Evolutionary conservation across 2,329 filamentous ascomycete genomes (phyloP).

Genomic region (Mollisia scopiformis): DNA sequence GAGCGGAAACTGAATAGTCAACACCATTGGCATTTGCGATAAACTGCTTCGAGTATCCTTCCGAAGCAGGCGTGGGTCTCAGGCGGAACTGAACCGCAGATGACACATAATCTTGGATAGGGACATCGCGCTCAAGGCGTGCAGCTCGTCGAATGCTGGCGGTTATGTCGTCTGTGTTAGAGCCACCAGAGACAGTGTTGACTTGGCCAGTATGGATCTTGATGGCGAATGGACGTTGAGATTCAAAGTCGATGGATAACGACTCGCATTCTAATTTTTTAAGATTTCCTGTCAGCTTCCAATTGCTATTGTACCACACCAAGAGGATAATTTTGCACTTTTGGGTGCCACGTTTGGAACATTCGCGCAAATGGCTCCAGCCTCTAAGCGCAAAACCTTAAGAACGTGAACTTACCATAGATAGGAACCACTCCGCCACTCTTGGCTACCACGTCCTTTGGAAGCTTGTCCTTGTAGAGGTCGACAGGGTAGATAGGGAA

Average conservation of each 20-base stretch:
- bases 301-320: too few relatives aligned
- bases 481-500: slow-evolving; percentile 44
- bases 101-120: slow-evolving; percentile 47
- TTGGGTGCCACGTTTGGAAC: too few relatives aligned
- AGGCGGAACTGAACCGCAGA: slow-evolving; percentile 44
- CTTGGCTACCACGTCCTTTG: slow-evolving; percentile 40
- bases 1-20: slow-evolving; percentile 46
- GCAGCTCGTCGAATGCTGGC: slow-evolving; percentile 12
- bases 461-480: slow-evolving; percentile 39
- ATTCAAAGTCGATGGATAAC: slow-evolving; percentile 44
- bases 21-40: slow-evolving; percentile 43
- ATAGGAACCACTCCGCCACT: slow-evolving; percentile 51
- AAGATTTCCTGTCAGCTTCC: background rate
- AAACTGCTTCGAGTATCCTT: slow-evolving; percentile 45
- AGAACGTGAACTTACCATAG: slow-evolving; percentile 37
- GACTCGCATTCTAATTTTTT: slow-evolving; percentile 40
- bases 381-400: too few relatives aligned
- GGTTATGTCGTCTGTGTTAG: slow-evolving; percentile 25
- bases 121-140: background rate
- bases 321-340: too few relatives aligned
- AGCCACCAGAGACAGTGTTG: slow-evolving; percentile 44
- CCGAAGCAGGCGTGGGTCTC: slow-evolving; percentile 41
- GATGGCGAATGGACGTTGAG: slow-evolving; percentile 37
- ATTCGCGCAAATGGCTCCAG: too few relatives aligned
- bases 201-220: slow-evolving; percentile 44